Conservation (phyloP, 2,329 filamentous ascomycete genomes). For the Venturia asperata region DNA sequence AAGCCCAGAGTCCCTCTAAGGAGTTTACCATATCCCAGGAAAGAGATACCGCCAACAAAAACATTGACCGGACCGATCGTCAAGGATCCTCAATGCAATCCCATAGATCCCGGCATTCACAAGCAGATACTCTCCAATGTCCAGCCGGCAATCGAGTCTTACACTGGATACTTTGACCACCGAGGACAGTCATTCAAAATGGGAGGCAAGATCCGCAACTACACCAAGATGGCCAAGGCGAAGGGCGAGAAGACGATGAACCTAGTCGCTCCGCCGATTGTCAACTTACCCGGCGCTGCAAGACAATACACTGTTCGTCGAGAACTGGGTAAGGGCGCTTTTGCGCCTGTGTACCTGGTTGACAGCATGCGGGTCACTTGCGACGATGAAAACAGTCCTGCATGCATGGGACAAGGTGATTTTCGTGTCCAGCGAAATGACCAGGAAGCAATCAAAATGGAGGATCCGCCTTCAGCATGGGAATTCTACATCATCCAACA, state of each 20-base stretch:
- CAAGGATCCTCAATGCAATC: constrained; percentile 78
- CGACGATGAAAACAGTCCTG: constrained; percentile 37
- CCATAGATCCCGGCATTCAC: constrained; percentile 69
- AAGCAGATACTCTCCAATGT: constrained; percentile 67
- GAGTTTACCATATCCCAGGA: constrained; percentile 24
- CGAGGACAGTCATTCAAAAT: constrained; percentile 56
- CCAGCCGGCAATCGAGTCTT: constrained; percentile 65
- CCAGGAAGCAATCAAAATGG: constrained; percentile 90
- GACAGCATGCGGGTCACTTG: constrained; percentile 54
- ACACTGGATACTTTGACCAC: constrained; percentile 74
- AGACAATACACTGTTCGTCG: constrained; percentile 70
- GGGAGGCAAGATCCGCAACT: constrained; percentile 72
- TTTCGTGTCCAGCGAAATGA: constrained; percentile 51
- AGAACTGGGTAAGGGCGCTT: constrained; percentile 87
- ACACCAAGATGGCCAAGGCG: constrained; percentile 60
- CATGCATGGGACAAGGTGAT: constrained; percentile 54
- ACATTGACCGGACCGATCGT: constrained; percentile 62
- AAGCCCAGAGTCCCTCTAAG: constrained; percentile 11
- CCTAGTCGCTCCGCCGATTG: constrained; percentile 52
- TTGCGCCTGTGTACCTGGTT: constrained; percentile 88
- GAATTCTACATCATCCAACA: constrained; percentile 94
- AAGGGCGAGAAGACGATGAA: constrained; percentile 56
- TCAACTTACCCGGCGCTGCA: constrained; percentile 60
- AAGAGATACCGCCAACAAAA: constrained; percentile 25
- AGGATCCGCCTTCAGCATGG: constrained; percentile 81